phyloP scores from a whole-genome alignment of 225 moss, liverwort and hornwort species.

The Takakia lepidozioides region DNA sequence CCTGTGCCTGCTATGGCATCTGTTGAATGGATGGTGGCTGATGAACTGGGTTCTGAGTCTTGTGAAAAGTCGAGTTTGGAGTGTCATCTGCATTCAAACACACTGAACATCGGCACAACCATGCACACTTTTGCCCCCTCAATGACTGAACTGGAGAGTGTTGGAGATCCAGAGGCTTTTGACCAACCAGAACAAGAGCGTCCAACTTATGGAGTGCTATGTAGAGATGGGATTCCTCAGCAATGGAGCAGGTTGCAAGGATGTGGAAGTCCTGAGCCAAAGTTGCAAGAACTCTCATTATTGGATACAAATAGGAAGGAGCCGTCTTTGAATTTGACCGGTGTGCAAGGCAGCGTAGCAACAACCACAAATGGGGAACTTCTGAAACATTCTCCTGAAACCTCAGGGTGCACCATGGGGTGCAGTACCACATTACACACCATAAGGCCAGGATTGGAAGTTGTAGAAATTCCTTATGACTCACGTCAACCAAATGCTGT shows the following conservation, averaged over 20 bases:
- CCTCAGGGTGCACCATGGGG: too few species aligned
- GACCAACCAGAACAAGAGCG: not conserved
- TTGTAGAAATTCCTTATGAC: too few species aligned
- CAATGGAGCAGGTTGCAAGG: constrained; percentile 2
- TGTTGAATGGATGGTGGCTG: constrained; percentile 91
- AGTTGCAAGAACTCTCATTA: not conserved
- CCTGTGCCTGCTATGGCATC: constrained; percentile 74
- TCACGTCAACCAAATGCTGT: too few species aligned
- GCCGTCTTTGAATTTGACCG: not conserved
- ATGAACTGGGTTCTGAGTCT: constrained; percentile 16
- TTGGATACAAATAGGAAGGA: not conserved
- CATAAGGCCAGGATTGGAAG: too few species aligned
- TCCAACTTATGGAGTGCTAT: constrained; percentile 1
- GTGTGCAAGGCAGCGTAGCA: too few species aligned
- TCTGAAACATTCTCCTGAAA: too few species aligned
- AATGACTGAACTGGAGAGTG: not conserved
- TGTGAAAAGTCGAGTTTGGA: constrained; percentile 7
- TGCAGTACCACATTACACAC: too few species aligned
- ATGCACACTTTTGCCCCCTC: constrained; percentile 8
- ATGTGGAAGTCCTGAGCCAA: not conserved
- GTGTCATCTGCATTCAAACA: not conserved
- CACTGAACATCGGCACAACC: constrained; percentile 9
- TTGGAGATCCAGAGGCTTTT: constrained; percentile 4
- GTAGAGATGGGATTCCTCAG: constrained; percentile 1
- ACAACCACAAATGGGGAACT: not conserved